These are phyloP conservation scores for Rhamnella rubrinervis DNA, from an alignment of 331 rosid species.

Conservation along the genomic window DNA sequence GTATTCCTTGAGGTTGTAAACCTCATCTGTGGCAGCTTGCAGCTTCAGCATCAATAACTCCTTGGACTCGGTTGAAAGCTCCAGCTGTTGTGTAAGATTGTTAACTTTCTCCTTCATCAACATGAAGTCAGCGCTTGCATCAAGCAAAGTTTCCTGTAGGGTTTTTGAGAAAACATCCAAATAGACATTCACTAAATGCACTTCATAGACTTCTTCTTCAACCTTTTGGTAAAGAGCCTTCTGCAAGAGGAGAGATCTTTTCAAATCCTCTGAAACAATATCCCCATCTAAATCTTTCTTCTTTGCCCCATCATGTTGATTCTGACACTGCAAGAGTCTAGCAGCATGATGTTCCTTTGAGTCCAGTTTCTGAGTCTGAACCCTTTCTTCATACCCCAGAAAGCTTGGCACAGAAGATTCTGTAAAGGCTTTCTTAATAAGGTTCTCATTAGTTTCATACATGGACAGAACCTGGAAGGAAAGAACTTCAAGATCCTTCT, in stretches of 20 bases:
- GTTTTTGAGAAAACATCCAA: slow-evolving; percentile 83
- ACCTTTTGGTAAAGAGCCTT: slow-evolving; percentile 76
- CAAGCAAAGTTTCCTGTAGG: slow-evolving; percentile 73
- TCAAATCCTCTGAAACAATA: slow-evolving; percentile 60
- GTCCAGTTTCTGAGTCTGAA: slow-evolving; percentile 36
- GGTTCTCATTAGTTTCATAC: slow-evolving; percentile 91
- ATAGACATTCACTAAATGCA: slow-evolving; percentile 68
- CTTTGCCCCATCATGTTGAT: slow-evolving; percentile 41
- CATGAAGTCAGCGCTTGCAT: slow-evolving; percentile 56
- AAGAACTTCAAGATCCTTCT: slow-evolving; percentile 92
- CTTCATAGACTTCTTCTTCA: slow-evolving; percentile 82
- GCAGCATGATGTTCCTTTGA: slow-evolving; percentile 46
- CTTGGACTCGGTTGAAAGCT: slow-evolving; percentile 69
- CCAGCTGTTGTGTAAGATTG: slow-evolving; percentile 72
- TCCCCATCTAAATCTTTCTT: slow-evolving; percentile 59
- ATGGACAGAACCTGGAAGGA: slow-evolving; percentile 84
- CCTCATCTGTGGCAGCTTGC: slow-evolving; percentile 67
- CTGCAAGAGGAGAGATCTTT: slow-evolving; percentile 70
- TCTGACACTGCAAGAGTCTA: slow-evolving; percentile 43
- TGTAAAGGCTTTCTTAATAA: slow-evolving; percentile 71
- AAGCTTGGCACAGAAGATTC: slow-evolving; percentile 61
- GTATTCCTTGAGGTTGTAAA: slow-evolving; percentile 57
- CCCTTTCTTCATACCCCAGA: slow-evolving; percentile 41
- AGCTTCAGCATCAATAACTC: slow-evolving; percentile 60
- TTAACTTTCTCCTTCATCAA: slow-evolving; percentile 50